These are phyloP conservation scores for Epipyxis sp. DNA, from an alignment of 108 stramenopile genomes.

Conservation along the genomic window DNA sequence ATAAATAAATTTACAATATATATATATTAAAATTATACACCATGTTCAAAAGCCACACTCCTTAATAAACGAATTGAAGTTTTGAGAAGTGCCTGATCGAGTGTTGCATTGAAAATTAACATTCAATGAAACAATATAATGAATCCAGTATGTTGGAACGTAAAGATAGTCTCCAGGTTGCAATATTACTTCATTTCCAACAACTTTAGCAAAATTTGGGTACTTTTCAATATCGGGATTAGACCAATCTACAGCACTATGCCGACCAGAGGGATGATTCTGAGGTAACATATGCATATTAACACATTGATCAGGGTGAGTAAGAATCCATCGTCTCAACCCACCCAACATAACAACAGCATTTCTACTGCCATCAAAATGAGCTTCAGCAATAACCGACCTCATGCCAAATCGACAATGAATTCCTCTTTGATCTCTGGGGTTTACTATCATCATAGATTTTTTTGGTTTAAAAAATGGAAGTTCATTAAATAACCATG, in stretches of 20 bases:
- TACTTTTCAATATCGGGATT: slow-evolving; percentile 69
- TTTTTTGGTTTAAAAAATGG: slow-evolving; percentile 70
- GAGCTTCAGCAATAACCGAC: slow-evolving; percentile 81
- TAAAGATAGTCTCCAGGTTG: slow-evolving; percentile 91
- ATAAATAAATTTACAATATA: no score
- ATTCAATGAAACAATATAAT: slow-evolving; percentile 84
- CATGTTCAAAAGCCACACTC: slow-evolving; percentile 36
- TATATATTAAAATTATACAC: no score
- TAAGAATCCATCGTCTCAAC: slow-evolving; percentile 76
- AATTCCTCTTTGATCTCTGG: slow-evolving; percentile 76
- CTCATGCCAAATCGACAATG: slow-evolving; percentile 94
- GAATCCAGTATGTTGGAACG: slow-evolving; percentile 92
- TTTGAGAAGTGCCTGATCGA: slow-evolving; percentile 44
- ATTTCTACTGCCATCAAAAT: slow-evolving; percentile 85
- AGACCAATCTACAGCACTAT: slow-evolving; percentile 78
- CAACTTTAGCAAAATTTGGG: slow-evolving; percentile 67
- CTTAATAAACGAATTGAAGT: not conserved
- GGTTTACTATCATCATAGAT: slow-evolving; percentile 79
- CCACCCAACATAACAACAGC: slow-evolving; percentile 75
- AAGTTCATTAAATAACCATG: slow-evolving; percentile 75
- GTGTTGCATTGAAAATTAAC: slow-evolving; percentile 94
- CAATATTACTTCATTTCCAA: slow-evolving; percentile 81
- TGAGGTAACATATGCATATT: slow-evolving; percentile 72
- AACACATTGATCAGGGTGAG: slow-evolving; percentile 78
- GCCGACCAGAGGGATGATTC: slow-evolving; percentile 37